Evolutionary conservation across 768 basidiomycete species (phyloP).

Genomic region (Lactarius vividus): DNA sequence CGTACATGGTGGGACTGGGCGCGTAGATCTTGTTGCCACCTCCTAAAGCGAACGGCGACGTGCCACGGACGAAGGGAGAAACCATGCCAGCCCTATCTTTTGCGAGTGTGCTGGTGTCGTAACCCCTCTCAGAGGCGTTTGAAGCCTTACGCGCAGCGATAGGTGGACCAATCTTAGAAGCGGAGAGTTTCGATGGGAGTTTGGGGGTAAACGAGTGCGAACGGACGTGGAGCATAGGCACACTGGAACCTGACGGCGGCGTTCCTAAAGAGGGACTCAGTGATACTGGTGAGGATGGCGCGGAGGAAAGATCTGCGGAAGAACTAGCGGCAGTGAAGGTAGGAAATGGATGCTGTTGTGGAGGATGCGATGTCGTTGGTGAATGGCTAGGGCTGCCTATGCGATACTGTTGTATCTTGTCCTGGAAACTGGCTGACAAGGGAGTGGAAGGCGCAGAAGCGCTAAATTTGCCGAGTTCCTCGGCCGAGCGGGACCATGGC

Average conservation of each 20-base stretch:
- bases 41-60: slow-evolving; percentile 37
- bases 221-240: slow-evolving; percentile 47
- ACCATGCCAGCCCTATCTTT: slow-evolving; percentile 2
- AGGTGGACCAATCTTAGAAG: slow-evolving; percentile 45
- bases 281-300: slow-evolving; percentile 33
- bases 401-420: slow-evolving; percentile 65
- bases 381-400: slow-evolving; percentile 41
- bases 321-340: slow-evolving; percentile 29
- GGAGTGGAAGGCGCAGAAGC: slow-evolving; percentile 35
- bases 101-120: background rate
- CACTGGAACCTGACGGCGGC: slow-evolving; percentile 19
- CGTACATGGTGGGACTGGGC: slow-evolving; percentile 25
- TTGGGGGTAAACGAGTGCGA: slow-evolving; percentile 72
- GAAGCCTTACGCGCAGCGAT: slow-evolving; percentile 52
- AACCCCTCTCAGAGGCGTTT: slow-evolving; percentile 22
- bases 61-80: slow-evolving; percentile 22
- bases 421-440: slow-evolving; percentile 53
- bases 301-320: slow-evolving; percentile 16
- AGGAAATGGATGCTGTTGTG: slow-evolving; percentile 36
- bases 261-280: slow-evolving; percentile 34
- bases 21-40: slow-evolving; percentile 24
- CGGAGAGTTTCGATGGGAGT: slow-evolving; percentile 63
- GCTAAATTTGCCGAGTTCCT: slow-evolving; percentile 65
- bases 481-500: slow-evolving; percentile 77
- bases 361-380: slow-evolving; percentile 22